Percentiles rank a stretch among this genome's conserved stretches.
phyloP scores from a whole-genome alignment of 306 rosid species.

The Morella rubra region DNA sequence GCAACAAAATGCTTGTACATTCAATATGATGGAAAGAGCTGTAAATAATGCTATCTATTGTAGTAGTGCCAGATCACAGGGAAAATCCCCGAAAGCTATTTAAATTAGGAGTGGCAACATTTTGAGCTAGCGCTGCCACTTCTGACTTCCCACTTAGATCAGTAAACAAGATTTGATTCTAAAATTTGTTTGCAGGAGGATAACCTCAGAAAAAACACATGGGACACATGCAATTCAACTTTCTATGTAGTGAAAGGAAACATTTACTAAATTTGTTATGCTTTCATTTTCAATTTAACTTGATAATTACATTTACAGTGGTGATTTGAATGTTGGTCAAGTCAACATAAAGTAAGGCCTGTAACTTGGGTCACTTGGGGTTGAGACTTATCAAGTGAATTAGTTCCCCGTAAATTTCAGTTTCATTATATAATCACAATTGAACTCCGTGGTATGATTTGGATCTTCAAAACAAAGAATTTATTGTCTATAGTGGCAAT shows the following conservation, averaged over 20 bases:
- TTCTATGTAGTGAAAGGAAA: background rate
- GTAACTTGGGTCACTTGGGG: background rate
- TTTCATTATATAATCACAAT: background rate
- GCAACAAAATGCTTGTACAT: background rate
- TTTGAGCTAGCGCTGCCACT: background rate
- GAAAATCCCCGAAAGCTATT: no score
- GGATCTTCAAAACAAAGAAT: background rate
- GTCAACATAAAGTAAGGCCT: background rate
- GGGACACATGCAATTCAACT: background rate
- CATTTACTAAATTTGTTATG: background rate
- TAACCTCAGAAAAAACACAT: background rate
- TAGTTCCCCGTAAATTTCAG: background rate
- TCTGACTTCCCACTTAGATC: background rate
- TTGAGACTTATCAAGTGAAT: background rate
- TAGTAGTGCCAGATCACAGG: no score
- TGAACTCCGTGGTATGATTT: background rate
- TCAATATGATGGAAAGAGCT: background rate
- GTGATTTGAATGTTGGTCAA: background rate
- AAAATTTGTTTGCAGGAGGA: background rate
- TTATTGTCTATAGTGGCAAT: background rate
- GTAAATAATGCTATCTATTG: background rate
- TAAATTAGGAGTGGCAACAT: background rate
- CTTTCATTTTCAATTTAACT: background rate
- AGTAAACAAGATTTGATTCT: background rate
- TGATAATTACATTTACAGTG: background rate